These are phyloP conservation scores for Teunomyces kruisii DNA, from an alignment of 805 yeast genomes.

Conservation along the genomic window DNA sequence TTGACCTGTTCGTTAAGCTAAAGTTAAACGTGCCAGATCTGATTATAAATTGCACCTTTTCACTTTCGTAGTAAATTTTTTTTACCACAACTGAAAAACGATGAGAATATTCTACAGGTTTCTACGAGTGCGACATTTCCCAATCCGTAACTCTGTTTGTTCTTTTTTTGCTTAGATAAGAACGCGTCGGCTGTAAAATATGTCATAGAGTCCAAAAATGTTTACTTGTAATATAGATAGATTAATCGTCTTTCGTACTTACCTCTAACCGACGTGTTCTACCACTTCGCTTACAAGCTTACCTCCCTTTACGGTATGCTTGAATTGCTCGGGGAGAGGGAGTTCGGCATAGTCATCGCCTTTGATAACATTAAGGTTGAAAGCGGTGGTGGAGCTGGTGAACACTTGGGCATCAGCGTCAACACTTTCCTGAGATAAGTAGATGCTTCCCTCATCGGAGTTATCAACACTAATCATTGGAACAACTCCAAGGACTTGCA, in stretches of 20 bases:
- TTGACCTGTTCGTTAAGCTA: not conserved
- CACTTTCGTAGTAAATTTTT: not conserved
- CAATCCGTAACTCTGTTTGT: conserved; percentile 2
- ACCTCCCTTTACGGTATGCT: conserved; percentile 65
- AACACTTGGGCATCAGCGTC: conserved; percentile 64
- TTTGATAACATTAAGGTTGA: conserved; percentile 81
- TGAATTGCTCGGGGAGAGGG: conserved; percentile 90
- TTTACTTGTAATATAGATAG: not conserved
- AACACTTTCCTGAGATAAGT: conserved; percentile 70
- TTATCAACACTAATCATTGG: conserved; percentile 89
- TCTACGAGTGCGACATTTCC: conserved; percentile 6
- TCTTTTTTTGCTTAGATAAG: not conserved
- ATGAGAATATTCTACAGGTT: conserved; percentile 4
- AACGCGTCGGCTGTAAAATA: not conserved
- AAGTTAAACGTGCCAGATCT: not conserved
- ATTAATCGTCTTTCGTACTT: not conserved
- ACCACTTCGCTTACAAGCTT: conserved; percentile 69
- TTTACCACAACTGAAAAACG: not conserved
- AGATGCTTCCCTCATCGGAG: conserved; percentile 80
- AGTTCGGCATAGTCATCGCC: conserved; percentile 74
- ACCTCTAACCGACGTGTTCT: conserved; percentile 70
- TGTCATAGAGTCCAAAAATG: not conserved
- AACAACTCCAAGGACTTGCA: conserved; percentile 79
- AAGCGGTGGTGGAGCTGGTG: conserved; percentile 80
- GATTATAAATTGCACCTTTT: not conserved